phyloP scores from a whole-genome alignment of 2,329 filamentous ascomycete genomes.

The Venturia effusa region DNA sequence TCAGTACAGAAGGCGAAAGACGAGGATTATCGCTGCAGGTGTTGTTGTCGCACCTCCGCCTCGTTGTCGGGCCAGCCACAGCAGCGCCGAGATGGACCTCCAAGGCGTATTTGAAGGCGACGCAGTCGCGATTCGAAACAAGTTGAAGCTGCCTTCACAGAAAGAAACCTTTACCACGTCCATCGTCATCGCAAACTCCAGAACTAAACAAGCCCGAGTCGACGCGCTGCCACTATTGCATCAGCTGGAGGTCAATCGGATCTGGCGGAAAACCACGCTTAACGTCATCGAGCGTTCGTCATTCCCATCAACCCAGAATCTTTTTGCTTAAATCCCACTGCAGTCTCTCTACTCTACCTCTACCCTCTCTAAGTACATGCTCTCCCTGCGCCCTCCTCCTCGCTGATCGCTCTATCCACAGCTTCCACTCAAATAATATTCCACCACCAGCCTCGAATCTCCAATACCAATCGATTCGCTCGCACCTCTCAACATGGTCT shows the following conservation, averaged over 20 bases:
- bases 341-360: neutral
- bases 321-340: neutral
- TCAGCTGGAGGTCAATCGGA: neutral
- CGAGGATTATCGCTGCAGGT: neutral
- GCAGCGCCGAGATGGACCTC: neutral
- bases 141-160: neutral
- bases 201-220: neutral
- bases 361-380: neutral
- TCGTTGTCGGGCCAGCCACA: neutral
- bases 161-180: neutral
- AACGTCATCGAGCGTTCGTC: neutral
- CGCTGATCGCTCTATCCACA: neutral
- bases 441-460: neutral
- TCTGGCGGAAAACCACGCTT: neutral
- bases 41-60: neutral
- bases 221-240: neutral
- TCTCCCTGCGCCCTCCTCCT: neutral
- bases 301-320: neutral
- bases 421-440: neutral
- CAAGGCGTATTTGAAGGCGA: neutral
- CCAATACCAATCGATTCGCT: neutral
- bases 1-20: neutral
- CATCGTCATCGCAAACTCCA: neutral
- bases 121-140: neutral
- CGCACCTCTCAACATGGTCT: conserved; percentile 27